Evolutionary conservation across 495 filamentous ascomycete genomes (phyloP).

Genomic region (Daldinia grandis): DNA sequence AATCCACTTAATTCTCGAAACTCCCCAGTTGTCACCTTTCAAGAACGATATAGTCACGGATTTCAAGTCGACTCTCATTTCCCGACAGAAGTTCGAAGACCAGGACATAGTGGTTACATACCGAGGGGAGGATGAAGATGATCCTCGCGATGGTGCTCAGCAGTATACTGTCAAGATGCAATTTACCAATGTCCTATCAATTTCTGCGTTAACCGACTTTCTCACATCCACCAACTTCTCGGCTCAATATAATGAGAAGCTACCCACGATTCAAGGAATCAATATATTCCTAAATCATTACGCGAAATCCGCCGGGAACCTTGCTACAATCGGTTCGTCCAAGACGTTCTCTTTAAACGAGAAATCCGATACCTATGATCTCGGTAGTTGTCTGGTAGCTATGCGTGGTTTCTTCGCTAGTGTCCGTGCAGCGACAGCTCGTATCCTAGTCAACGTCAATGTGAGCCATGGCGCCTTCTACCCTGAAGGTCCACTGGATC

Average conservation of each 20-base stretch:
- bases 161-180: constrained; percentile 53
- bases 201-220: constrained; percentile 57
- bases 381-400: constrained; percentile 55
- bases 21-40: constrained; percentile 28
- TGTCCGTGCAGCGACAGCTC: constrained; percentile 65
- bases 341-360: constrained; percentile 33
- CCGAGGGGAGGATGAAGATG: constrained; percentile 15
- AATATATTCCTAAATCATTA: constrained; percentile 50
- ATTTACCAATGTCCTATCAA: constrained; percentile 50
- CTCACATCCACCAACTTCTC: constrained; percentile 54
- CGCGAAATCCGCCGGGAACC: constrained; percentile 30
- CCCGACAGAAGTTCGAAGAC: constrained; percentile 50
- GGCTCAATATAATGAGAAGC: constrained; percentile 50
- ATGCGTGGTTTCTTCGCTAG: constrained; percentile 66
- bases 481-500: constrained; percentile 26
- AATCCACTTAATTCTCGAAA: constrained; percentile 57
- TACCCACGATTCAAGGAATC: constrained; percentile 45
- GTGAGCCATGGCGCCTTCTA: constrained; percentile 46
- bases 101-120: constrained; percentile 45
- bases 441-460: constrained; percentile 63
- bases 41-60: constrained; percentile 57
- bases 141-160: constrained; percentile 49
- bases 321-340: constrained; percentile 34
- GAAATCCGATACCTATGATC: constrained; percentile 19
- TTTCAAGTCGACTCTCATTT: constrained; percentile 58